These are phyloP conservation scores for Ascochyta lentis DNA, from an alignment of 2,329 filamentous ascomycete genomes.

Conservation along the genomic window DNA sequence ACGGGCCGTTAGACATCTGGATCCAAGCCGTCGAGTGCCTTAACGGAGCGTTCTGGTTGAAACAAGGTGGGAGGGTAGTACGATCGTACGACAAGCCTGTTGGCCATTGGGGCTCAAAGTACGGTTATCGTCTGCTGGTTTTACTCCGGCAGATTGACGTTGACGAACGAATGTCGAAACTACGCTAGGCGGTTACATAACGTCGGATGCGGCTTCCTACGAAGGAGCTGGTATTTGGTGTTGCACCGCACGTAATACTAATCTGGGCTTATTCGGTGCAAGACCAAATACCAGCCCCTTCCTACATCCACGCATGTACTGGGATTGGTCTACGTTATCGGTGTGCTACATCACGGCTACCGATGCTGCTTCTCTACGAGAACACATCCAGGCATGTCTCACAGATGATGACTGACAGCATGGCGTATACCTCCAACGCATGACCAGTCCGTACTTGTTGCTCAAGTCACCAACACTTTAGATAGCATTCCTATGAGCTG, in stretches of 20 bases:
- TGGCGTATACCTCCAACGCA: not conserved
- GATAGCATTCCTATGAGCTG: not conserved
- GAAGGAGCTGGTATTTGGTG: too few species aligned
- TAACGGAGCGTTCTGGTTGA: slow-evolving; percentile 15
- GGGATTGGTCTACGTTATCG: too few species aligned
- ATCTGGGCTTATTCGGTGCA: too few species aligned
- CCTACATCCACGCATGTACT: not conserved
- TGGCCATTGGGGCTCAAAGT: slow-evolving; percentile 16
- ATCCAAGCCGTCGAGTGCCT: slow-evolving; percentile 17
- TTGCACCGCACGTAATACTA: too few species aligned
- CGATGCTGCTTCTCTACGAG: not conserved
- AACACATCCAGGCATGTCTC: not conserved
- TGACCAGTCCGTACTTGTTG: not conserved
- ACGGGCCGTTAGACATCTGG: slow-evolving; percentile 8
- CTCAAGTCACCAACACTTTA: not conserved
- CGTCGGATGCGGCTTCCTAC: not conserved
- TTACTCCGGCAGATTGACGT: slow-evolving; percentile 9
- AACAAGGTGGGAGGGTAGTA: slow-evolving; percentile 10
- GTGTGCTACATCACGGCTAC: too few species aligned
- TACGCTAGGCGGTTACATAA: not conserved
- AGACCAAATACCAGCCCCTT: too few species aligned
- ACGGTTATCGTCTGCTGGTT: slow-evolving; percentile 13
- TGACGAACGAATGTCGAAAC: not conserved
- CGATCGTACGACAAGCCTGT: slow-evolving; percentile 6
- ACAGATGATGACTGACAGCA: not conserved